Evolutionary conservation across 805 yeast genomes (phyloP), one percentile per base, ranked within the genome.

Genomic region (Saturnispora sekii): DNA sequence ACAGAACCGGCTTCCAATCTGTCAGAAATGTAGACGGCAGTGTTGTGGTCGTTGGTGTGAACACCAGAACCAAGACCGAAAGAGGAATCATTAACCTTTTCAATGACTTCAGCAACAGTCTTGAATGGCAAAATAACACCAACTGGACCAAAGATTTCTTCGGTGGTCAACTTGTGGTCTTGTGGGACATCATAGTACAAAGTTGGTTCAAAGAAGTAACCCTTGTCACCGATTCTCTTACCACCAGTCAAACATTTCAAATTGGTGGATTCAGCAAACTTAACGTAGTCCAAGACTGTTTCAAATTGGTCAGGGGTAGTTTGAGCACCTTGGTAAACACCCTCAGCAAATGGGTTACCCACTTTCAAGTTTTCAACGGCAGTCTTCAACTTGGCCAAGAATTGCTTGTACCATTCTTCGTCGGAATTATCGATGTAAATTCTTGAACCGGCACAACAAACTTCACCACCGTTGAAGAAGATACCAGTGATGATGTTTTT

Each of bases 131-230:
- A 67, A 45, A 84, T 74, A 35, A 93, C 79, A 51, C 83, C 79
- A 49, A 87, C 86, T 18, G 96, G 96, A 48, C 96, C 96, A 57
- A 87, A 88, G 62, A 88, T 85, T 73, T 88, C 97, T 63, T 88
- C 96, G 29, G 63, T 72, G 76, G 55, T 84, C 87, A 62, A 89
- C 79, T 53, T 72, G 69, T 81, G 78, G 60, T 78, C 70, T 62
- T 80, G 83, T 17, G 70, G 71, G 51, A 86, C 95, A 59, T 84
- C 87, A 53, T 84, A 81, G 61, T 88, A 85, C 57, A 89, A 74
- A 35, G 97, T 88, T 63, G 97, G 96, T 66, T 76, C 70, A 55
- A 82, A 63, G 52, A 79, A 81, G 70, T 64, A 81, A 60, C 89
- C 89, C 65, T 79, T 81, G 57, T 66, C 67, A 55, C 84, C 87